Evolutionary conservation across 768 basidiomycete genomes (phyloP), one percentile per base, ranked within the genome.

Genomic region (Phaeotremella skinneri): DNA sequence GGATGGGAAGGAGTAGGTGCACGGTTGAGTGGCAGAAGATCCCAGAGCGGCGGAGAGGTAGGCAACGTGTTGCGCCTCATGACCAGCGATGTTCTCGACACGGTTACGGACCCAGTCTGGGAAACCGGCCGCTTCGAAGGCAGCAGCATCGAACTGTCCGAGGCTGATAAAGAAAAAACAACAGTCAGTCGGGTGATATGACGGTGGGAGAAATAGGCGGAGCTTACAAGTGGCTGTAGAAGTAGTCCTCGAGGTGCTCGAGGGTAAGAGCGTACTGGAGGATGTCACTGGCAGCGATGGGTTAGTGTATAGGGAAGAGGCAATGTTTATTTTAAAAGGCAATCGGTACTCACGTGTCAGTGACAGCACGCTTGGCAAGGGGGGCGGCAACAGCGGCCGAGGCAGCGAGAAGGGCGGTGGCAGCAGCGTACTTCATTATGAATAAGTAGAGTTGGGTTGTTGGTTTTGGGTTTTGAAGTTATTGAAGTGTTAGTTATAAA

Each of bases 1-100:
- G 30, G 52, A 51, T 5, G 81, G 79, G 79, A 87, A 86, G 42
- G 66, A 66, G 74, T 88, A 88, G n/a, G 79, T 73, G 79, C 87
- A 88, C 2, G 83, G 78, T 66, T 81, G 55, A 13, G 82, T 78
- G 7, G 83, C 81, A 4, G 78, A 72, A 26, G 76, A 77, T 0
- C 81, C 81, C 30, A 86, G 75, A 0, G 79, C 79, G 6, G 58
- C 66, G 6, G 82, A 75, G 27, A 87, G 78, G 69, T 83, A 80
- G 5, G 79, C 68, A 59, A 85, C 83, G 74, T 88, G 87, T 11
- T 76, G 73, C 29, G 72, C 68, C 69, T 87, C 85, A 70, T 87
- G 85, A 32, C 78, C 73, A 21, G 74, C 73, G 54, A 87, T 83
- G 70, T 87, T 81, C 21, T 74, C 63, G 63, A 83, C 81, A 30